Base-by-base conservation (phyloP, 352 stramenopile genomes). In the Globisporangium carolinianum region DNA sequence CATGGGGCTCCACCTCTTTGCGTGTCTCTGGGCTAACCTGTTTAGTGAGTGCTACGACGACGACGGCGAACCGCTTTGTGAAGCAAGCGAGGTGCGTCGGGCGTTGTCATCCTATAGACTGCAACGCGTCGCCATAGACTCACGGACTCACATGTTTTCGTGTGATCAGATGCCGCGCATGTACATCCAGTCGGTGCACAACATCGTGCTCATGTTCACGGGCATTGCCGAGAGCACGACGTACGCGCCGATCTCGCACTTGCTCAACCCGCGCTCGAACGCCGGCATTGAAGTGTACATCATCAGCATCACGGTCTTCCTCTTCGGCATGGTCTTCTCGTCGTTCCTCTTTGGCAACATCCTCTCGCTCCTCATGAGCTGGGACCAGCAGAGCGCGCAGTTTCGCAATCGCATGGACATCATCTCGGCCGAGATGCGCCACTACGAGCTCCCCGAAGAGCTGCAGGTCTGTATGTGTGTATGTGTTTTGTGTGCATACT, bases 401-500 rank as follows among this genome's bases (percentile, higher is more conserved):
- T 91, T 89, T 53, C 76, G 82, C 39, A 91, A 91, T 59, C 77
- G 79, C 41, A 93, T 94, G 83, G 85, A 93, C 60, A 87, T 90
- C 67, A 90, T 94, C 58, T 76, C 71, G 52, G 75, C 79, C 8
- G 79, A 91, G 50, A 90, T 93, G 80, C 77, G 78, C 37, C 82
- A 93, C 50, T 91, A 93, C 66, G 77, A 90, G 50, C 62, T 93
- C 7, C 83, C 80, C 1, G 71, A 87, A 55, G 80, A 89, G 15
- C 57, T 91, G 24, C 74, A 80, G 66, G 71, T 79, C 51, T 14
- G 9, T 41, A 3, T 12, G 53, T 8, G 12, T n/a, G 50, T 51
- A 12, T 38, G 1, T 6, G 18, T 41, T 38, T 39, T 43, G 17
- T 36, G 15, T 2, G 15, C 7, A 9, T 15, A 49, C 14, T 49